Conservation (phyloP, 129 eudicot species). For the Helichrysum umbraculigerum region DNA sequence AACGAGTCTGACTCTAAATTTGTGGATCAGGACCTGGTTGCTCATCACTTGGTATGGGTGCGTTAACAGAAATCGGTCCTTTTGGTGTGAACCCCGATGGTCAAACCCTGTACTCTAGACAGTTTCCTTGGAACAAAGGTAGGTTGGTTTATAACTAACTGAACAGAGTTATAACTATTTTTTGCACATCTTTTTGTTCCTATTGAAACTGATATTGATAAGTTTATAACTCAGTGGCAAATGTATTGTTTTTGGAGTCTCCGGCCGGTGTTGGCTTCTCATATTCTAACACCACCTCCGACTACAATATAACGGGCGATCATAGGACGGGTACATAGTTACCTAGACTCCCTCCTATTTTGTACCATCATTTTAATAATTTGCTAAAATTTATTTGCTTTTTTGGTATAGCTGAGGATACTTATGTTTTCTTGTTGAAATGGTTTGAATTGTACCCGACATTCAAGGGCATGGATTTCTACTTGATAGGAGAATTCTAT, state of each 20-base stretch:
- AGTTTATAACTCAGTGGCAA: background rate
- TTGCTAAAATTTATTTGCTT: no score
- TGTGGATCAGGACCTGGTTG: background rate
- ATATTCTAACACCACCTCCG: no score
- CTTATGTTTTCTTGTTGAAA: background rate
- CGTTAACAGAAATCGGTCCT: background rate
- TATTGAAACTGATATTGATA: background rate
- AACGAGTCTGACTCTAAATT: no score
- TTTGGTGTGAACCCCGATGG: constrained; percentile 12
- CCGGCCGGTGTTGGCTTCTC: constrained; percentile 9
- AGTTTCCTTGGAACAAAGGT: background rate
- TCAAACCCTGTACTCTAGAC: background rate
- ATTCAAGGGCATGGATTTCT: constrained; percentile 11
- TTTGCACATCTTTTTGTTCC: background rate
- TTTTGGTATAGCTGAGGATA: constrained; percentile 5
- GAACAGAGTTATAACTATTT: background rate
- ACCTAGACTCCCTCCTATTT: background rate
- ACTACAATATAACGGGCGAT: background rate
- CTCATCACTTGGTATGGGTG: background rate
- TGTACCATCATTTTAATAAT: background rate
- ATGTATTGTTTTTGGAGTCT: constrained; percentile 12
- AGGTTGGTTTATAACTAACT: background rate
- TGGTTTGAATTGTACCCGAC: constrained; percentile 3
- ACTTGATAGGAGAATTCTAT: background rate
- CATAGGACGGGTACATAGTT: background rate